Evolutionary conservation across 345 rosid species (phyloP), one percentile per base, ranked within the genome.

Genomic region (Linum tenue): DNA sequence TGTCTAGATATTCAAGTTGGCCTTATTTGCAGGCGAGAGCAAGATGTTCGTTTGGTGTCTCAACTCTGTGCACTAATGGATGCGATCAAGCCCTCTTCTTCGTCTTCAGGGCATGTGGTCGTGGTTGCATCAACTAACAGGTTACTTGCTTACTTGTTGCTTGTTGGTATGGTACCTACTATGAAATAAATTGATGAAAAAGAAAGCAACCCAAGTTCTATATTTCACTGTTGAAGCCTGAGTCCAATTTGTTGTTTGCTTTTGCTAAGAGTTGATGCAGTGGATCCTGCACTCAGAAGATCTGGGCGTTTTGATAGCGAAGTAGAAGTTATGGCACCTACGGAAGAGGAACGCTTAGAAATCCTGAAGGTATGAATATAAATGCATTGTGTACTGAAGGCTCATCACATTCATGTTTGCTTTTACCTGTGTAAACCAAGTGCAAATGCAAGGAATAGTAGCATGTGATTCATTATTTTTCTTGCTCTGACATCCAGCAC

Each of bases 101-200:
- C 78, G 62, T 75, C 82, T 60, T 70, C 74, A 62, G 75, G 76
- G 62, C 84, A 77, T 35, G 87, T 86, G 41, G 80, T 85, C 10
- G 88, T 87, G 65, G 91, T 94, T 69, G 94, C 98, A 70, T 86
- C 99, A 50, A 88, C 97, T 40, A 90, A 94, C 76, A 90, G 96
- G 98, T 92, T 75, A 39, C 63, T 74, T 50, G 55, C 67, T 40
- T 55, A 39, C 60, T 53, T 65, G 10, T 6, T 35, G 44, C 41
- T n/a, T 60, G 5, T 37, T 61, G 3, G 9, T 5, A 42, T 2
- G n/a, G n/a, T n/a, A n/a, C n/a, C n/a, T 22, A 22, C 31, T 22
- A 22, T 22, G 1, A 22, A 22, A 22, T 22, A 22, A 22, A 22
- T 22, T 22, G 12, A 5, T 48, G 1, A 48, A 48, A 48, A 12